Evolutionary conservation across 73 alveolate species (phyloP).

Genomic region (Tetrahymena malaccensis): DNA sequence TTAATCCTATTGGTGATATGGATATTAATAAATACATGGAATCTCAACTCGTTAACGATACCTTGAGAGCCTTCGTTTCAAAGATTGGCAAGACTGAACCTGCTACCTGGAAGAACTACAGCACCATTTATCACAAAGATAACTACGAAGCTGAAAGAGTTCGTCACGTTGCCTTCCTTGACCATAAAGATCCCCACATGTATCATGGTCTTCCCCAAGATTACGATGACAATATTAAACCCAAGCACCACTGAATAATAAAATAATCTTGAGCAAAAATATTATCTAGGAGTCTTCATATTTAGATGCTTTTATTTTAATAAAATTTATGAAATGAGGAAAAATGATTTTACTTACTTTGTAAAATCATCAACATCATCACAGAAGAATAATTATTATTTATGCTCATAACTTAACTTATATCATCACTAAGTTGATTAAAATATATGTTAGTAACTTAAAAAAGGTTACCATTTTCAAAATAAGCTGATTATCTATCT

Average conservation of each 20-base stretch:
- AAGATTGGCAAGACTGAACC: slow-evolving; percentile 37
- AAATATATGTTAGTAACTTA: not conserved
- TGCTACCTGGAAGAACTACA: slow-evolving; percentile 20
- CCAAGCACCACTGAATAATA: slow-evolving; percentile 11
- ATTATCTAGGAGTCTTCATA: not conserved
- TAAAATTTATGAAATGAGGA: not conserved
- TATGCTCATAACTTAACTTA: not conserved
- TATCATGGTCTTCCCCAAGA: slow-evolving; percentile 42
- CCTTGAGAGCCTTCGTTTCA: slow-evolving; percentile 29
- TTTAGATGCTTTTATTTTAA: not conserved
- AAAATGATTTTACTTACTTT: not conserved
- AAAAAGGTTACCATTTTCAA: not conserved
- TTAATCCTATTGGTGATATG: slow-evolving; percentile 80
- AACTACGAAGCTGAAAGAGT: slow-evolving; percentile 42
- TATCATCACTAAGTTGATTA: not conserved
- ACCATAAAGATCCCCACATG: slow-evolving; percentile 34
- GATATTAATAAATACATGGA: slow-evolving; percentile 41
- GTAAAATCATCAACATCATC: not conserved
- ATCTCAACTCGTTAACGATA: slow-evolving; percentile 26
- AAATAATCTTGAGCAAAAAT: not conserved
- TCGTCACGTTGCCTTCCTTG: slow-evolving; percentile 26
- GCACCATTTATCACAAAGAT: slow-evolving; percentile 31
- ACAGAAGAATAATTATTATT: not conserved
- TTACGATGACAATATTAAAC: slow-evolving; percentile 34
- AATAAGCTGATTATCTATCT: not conserved